These are phyloP conservation scores for Saururus chinensis DNA, from an alignment of 164 flowering plant genomes.

Conservation along the genomic window DNA sequence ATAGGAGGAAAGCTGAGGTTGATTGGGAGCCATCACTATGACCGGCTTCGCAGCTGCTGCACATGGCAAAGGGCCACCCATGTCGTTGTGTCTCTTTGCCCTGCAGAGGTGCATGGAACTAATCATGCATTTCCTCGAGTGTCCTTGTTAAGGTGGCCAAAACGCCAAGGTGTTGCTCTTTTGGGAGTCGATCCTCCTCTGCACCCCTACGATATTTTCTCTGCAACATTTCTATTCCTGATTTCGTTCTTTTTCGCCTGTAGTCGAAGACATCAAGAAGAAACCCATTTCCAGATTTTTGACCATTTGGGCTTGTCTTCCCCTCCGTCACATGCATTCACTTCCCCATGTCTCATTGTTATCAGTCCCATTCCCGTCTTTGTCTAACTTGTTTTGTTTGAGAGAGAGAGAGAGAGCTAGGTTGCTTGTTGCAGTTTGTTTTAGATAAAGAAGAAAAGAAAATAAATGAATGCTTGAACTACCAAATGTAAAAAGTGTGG, in stretches of 20 bases:
- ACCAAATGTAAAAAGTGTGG: background rate
- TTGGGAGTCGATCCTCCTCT: slow-evolving; percentile 7
- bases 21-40: background rate
- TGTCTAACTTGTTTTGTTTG: background rate
- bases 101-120: background rate
- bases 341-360: background rate
- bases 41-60: background rate
- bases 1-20: too few relatives aligned
- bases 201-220: slow-evolving; percentile 8
- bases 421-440: background rate
- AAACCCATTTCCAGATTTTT: slow-evolving; percentile 1
- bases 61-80: background rate
- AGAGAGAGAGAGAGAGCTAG: slow-evolving; percentile 3
- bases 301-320: background rate
- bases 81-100: slow-evolving; percentile 2
- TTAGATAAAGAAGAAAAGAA: background rate
- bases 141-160: slow-evolving; percentile 5
- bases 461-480: background rate
- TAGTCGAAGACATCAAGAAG: background rate
- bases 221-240: slow-evolving; percentile 8
- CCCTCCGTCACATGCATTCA: background rate
- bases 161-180: slow-evolving; percentile 1
- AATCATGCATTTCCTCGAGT: slow-evolving; percentile 9
- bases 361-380: background rate
- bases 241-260: background rate